Conservation (phyloP, 768 basidiomycete species). For the Antrodiella citrinella region DNA sequence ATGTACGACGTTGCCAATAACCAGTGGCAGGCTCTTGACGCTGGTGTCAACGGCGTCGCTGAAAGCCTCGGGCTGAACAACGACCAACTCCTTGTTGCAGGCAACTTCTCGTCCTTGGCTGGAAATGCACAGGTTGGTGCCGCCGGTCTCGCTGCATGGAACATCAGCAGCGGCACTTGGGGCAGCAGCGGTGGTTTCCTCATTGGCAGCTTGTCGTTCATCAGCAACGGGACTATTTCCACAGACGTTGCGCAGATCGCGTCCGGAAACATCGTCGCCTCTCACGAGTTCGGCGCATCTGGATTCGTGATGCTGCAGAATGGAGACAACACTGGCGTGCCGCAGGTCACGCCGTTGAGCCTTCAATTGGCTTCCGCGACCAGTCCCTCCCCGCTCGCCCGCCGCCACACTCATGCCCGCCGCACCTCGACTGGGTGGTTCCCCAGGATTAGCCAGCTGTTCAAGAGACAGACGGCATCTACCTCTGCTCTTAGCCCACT, state of each 20-base stretch:
- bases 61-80: slow-evolving; percentile 43
- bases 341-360: slow-evolving; percentile 53
- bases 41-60: slow-evolving; percentile 76
- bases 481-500: slow-evolving; percentile 37
- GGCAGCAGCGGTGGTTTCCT: slow-evolving; percentile 68
- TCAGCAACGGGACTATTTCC: slow-evolving; percentile 56
- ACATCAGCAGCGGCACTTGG: slow-evolving; percentile 55
- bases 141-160: slow-evolving; percentile 73
- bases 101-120: slow-evolving; percentile 59
- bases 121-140: slow-evolving; percentile 13
- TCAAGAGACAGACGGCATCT: slow-evolving; percentile 41
- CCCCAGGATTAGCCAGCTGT: slow-evolving; percentile 33
- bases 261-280: slow-evolving; percentile 55
- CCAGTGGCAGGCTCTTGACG: slow-evolving; percentile 60
- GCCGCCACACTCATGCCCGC: slow-evolving; percentile 28
- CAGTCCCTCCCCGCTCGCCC: slow-evolving; percentile 20
- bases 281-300: slow-evolving; percentile 60
- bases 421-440: slow-evolving; percentile 39
- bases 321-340: slow-evolving; percentile 39
- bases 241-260: slow-evolving; percentile 45
- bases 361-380: slow-evolving; percentile 41
- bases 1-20: slow-evolving; percentile 60
- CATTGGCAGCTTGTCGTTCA: slow-evolving; percentile 59
- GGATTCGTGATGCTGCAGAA: slow-evolving; percentile 78
- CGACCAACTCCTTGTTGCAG: slow-evolving; percentile 54